Percentiles rank a stretch among this genome's conserved stretches.
Evolutionary conservation across 176 grass and related monocot genomes (phyloP).

Genomic region (Avena atlantica): DNA sequence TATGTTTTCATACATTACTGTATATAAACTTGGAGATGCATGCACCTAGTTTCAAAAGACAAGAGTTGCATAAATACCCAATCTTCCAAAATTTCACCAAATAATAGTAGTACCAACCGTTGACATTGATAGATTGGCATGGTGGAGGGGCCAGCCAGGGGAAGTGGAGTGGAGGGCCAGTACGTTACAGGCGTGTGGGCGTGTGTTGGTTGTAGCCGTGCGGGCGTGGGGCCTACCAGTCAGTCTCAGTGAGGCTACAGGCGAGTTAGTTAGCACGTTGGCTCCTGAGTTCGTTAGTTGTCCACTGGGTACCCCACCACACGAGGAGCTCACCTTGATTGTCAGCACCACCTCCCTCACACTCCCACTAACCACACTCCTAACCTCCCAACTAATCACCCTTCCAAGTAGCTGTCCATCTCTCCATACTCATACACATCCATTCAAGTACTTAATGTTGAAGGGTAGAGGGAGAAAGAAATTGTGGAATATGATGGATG

Average conservation of each 20-base stretch:
- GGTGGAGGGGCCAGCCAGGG: no score
- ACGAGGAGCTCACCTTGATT: slow-evolving; percentile 45
- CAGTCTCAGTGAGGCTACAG: not conserved
- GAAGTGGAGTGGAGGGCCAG: slow-evolving; percentile 26
- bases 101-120: not conserved
- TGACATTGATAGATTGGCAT: not conserved
- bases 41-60: not conserved
- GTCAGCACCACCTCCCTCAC: slow-evolving; percentile 21
- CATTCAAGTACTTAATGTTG: not conserved
- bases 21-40: no score
- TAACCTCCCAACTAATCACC: slow-evolving; percentile 34
- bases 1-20: no score
- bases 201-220: no score
- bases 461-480: no score
- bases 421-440: not conserved
- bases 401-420: not conserved
- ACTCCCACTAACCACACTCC: not conserved
- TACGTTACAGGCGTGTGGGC: not conserved
- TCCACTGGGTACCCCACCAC: slow-evolving; percentile 40
- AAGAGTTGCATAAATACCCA: no score
- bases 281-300: slow-evolving; percentile 16
- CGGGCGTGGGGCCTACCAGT: not conserved
- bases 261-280: slow-evolving; percentile 42
- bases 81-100: not conserved
- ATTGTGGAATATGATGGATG: no score